A percentile compares a stretch with the other conserved stretches of the same genome.
These are phyloP conservation scores for Eragrostis tef DNA, from an alignment of 202 grass and related monocot genomes.

Conservation along the genomic window DNA sequence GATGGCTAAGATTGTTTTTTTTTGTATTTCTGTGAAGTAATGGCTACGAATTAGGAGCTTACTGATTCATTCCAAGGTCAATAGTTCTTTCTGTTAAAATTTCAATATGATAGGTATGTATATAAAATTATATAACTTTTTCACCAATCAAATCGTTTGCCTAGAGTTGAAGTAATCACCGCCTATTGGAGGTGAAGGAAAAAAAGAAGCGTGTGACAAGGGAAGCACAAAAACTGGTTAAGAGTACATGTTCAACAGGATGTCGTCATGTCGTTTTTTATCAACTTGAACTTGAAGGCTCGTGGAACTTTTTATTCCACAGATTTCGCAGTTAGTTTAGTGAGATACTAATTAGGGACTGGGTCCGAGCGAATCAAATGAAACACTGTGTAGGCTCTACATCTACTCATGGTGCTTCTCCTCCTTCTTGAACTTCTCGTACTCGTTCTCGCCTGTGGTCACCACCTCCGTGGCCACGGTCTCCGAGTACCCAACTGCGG, in stretches of 20 bases:
- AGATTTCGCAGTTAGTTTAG: not conserved
- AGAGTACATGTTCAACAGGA: conserved; percentile 1
- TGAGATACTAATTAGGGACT: not conserved
- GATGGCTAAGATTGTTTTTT: no score
- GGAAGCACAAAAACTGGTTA: not conserved
- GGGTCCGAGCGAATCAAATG: not conserved
- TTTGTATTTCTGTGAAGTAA: no score
- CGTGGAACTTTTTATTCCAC: not conserved
- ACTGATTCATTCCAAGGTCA: not conserved
- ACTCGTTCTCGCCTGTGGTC: conserved; percentile 52
- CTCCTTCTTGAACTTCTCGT: conserved; percentile 64
- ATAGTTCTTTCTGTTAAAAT: not conserved
- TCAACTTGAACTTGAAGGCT: not conserved
- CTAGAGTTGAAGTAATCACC: conserved; percentile 37
- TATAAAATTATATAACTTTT: not conserved
- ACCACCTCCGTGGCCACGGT: conserved; percentile 40
- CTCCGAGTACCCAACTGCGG: conserved; percentile 48
- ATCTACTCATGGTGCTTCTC: conserved; percentile 65
- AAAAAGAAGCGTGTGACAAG: not conserved
- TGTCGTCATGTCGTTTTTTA: not conserved
- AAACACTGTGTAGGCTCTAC: not conserved
- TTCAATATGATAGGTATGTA: conserved; percentile 7
- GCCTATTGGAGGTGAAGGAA: conserved; percentile 23
- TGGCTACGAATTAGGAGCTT: not conserved
- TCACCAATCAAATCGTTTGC: conserved; percentile 31